Percentiles rank a stretch among this genome's conserved stretches.
These are phyloP conservation scores for Tylopilus vinaceipallidus DNA, from an alignment of 768 basidiomycete species.

Conservation along the genomic window DNA sequence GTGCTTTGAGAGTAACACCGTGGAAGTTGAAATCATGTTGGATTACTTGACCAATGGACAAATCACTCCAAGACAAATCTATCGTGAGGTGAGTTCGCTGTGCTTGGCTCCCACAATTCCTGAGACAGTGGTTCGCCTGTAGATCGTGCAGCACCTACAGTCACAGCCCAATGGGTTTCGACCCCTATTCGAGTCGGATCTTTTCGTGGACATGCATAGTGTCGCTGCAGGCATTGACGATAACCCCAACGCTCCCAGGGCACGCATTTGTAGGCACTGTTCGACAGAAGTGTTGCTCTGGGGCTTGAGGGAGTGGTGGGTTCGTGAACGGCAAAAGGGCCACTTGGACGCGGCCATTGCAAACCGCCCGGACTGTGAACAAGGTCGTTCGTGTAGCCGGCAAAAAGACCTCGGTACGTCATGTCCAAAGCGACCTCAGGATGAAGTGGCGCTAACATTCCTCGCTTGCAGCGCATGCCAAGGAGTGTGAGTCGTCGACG, in stretches of 20 bases:
- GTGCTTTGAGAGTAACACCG: conserved; percentile 71
- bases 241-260: conserved; percentile 56
- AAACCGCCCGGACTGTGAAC: conserved; percentile 65
- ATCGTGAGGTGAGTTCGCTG: conserved; percentile 59
- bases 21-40: conserved; percentile 82
- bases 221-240: conserved; percentile 55
- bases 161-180: conserved; percentile 61
- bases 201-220: conserved; percentile 68
- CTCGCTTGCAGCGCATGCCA: conserved; percentile 56
- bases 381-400: conserved; percentile 54
- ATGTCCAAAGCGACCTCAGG: background rate
- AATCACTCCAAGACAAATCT: conserved; percentile 68
- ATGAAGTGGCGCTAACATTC: conserved; percentile 8
- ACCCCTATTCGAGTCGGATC: conserved; percentile 64
- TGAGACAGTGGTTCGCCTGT: conserved; percentile 7
- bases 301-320: conserved; percentile 82
- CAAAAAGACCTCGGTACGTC: conserved; percentile 67
- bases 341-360: conserved; percentile 54
- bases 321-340: conserved; percentile 72
- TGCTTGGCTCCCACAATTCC: background rate
- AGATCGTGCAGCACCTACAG: conserved; percentile 65
- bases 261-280: conserved; percentile 66
- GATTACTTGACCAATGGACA: conserved; percentile 69
- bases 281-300: conserved; percentile 73
- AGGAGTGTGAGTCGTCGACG: conserved; percentile 57